phyloP scores from a whole-genome alignment of 2,329 filamentous ascomycete genomes.

The Aciculosporium take region DNA sequence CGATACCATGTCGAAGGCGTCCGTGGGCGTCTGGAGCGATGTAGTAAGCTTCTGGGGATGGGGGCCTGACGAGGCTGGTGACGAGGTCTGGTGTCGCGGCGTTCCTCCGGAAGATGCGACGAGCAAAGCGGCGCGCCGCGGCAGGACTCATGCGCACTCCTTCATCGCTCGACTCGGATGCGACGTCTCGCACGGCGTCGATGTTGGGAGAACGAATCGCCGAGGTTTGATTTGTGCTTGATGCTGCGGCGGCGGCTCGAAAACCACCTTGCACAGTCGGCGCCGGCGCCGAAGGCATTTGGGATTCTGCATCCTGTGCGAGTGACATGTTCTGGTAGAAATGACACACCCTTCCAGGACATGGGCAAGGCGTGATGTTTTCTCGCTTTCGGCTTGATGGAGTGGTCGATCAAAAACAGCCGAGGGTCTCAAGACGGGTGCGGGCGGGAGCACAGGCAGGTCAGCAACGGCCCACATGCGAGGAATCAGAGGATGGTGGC shows the following conservation, averaged over 20 bases:
- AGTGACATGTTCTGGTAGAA: conserved; percentile 4
- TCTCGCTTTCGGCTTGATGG: background rate
- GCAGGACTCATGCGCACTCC: conserved; percentile 20
- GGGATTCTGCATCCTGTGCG: background rate
- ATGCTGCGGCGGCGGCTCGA: background rate
- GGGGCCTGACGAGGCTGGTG: conserved; percentile 24
- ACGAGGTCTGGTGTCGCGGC: conserved; percentile 26
- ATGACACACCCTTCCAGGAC: background rate
- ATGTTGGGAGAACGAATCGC: background rate
- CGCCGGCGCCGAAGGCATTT: background rate
- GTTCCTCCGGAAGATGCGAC: conserved; percentile 20
- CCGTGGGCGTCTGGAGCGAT: conserved; percentile 14
- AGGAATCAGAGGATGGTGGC: no score
- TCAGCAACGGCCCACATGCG: background rate
- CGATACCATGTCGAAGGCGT: conserved; percentile 10
- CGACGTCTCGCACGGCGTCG: conserved; percentile 8
- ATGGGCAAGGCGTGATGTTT: background rate
- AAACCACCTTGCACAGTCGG: background rate
- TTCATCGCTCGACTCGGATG: conserved; percentile 24
- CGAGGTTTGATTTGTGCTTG: background rate
- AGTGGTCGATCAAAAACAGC: background rate
- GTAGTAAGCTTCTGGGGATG: conserved; percentile 23
- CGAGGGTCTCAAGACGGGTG: background rate
- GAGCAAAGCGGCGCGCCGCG: conserved; percentile 21
- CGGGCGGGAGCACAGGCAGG: background rate